Percentiles rank a stretch among this genome's conserved stretches.
Evolutionary conservation across 2,329 filamentous ascomycete species (phyloP).

Genomic region (Emmonsiellopsis sp.): DNA sequence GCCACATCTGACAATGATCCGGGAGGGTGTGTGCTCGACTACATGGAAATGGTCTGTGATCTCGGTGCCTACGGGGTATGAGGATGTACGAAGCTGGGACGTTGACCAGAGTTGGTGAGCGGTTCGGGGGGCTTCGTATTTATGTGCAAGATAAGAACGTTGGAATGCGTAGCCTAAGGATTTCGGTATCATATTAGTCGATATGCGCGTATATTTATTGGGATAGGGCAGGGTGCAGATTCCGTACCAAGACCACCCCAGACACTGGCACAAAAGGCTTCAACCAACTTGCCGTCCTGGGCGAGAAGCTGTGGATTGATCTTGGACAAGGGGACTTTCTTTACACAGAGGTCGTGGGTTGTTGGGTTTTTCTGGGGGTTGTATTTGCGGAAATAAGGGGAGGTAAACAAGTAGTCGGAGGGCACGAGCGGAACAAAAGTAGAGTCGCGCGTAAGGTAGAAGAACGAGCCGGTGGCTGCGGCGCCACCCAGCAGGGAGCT

Average conservation of each 20-base stretch:
- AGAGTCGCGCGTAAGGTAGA: conserved; percentile 48
- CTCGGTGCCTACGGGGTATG: conserved; percentile 53
- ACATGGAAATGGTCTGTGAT: conserved; percentile 68
- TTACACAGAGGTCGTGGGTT: conserved; percentile 56
- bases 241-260: conserved; percentile 55
- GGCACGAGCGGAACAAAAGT: conserved; percentile 49
- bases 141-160: conserved; percentile 49
- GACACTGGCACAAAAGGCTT: conserved; percentile 59
- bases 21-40: conserved; percentile 51
- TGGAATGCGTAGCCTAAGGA: conserved; percentile 41
- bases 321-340: conserved; percentile 52
- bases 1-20: conserved; percentile 57
- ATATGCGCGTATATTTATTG: not conserved
- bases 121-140: conserved; percentile 50
- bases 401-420: conserved; percentile 54
- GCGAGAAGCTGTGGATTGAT: conserved; percentile 58
- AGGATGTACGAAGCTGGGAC: conserved; percentile 45
- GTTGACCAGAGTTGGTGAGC: conserved; percentile 53
- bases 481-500: conserved; percentile 39
- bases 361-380: conserved; percentile 57
- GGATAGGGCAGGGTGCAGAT: not conserved
- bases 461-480: conserved; percentile 44
- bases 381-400: conserved; percentile 47
- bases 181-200: not conserved
- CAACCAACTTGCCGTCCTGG: conserved; percentile 50